Base-by-base conservation (phyloP, 257 asterid species). In the Solanum rostratum region DNA sequence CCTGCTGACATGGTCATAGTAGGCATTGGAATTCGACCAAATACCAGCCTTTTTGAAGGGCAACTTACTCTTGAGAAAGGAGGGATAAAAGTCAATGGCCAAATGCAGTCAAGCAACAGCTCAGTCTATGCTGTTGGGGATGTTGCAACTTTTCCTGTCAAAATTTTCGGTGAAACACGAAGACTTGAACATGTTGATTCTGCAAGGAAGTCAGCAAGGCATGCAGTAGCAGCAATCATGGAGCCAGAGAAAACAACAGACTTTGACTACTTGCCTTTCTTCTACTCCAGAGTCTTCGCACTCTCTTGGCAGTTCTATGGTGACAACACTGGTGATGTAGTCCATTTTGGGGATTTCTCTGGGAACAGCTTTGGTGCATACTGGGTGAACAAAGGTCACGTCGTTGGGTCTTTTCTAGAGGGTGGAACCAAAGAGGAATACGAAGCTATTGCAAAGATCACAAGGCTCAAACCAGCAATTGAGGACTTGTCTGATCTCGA, bases 11-110 rank as follows among this genome's bases (percentile, higher is more conserved):
- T 95, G 95, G 99, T 95, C 55, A 93, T 95, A 80, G 86, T 95
- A 3, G 99, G 99, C 29, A 95, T 94, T 15, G 98, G 98, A n/a
- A 95, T 95, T 85, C 97, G 98, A 22, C 95, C 99, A 50, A 95
- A 95, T 88, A 94, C 99, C 37, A 89, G 95, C 83, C 95, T 95
- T 27, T 95, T 95, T 27, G 98, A 95, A 88, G 98, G 98, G 62
- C 98, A 95, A 73, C 90, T 95, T 30, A 95, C 95, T 49, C 88
- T 95, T 76, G 99, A 95, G 71, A 95, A 95, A 86, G 99, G 98
- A 2, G 99, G 98, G 71, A 95, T 95, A 73, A 95, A 95, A 89
- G 99, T 95, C 39, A 94, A 94, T 30, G 91, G 94, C 33, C 89
- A 85, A 85, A 88, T 94, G 95, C 99, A 93, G 86, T 90, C 99